Percentiles rank a stretch among this genome's conserved stretches.
Evolutionary conservation across 129 eudicot species (phyloP).

Genomic region (Flaveria robusta): DNA sequence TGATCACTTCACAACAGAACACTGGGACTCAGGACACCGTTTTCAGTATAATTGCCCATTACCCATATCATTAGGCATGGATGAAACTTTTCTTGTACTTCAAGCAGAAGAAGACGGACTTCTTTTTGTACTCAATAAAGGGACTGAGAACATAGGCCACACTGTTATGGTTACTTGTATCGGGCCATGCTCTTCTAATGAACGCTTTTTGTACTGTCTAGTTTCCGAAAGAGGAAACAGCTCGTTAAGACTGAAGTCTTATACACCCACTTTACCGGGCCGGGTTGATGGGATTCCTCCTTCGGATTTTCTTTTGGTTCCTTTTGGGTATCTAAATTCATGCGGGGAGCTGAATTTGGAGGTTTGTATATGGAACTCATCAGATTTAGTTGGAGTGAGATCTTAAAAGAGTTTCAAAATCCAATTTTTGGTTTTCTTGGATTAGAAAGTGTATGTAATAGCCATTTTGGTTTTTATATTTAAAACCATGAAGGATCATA

Average conservation of each 20-base stretch:
- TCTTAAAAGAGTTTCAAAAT: constrained; percentile 23
- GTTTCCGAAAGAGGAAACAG: constrained; percentile 63
- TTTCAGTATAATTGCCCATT: constrained; percentile 62
- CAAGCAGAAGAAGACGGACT: constrained; percentile 78
- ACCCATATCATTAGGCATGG: constrained; percentile 51
- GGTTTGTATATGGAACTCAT: constrained; percentile 76
- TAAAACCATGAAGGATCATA: constrained; percentile 25
- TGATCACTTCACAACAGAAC: constrained; percentile 65
- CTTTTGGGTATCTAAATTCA: constrained; percentile 52
- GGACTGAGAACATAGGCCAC: constrained; percentile 69
- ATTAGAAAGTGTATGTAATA: constrained; percentile 41
- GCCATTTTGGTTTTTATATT: constrained; percentile 2
- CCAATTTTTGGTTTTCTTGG: constrained; percentile 17
- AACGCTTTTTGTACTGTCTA: constrained; percentile 53
- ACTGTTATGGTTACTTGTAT: constrained; percentile 61
- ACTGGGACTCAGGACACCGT: constrained; percentile 68
- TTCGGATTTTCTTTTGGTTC: constrained; percentile 65
- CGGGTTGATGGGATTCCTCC: constrained; percentile 58
- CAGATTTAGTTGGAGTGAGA: constrained; percentile 44
- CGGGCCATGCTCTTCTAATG: constrained; percentile 53
- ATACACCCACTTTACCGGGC: constrained; percentile 50
- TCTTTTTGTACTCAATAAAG: constrained; percentile 64
- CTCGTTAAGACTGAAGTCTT: constrained; percentile 62
- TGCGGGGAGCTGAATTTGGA: constrained; percentile 67
- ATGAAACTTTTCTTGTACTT: constrained; percentile 62